Evolutionary conservation across 768 basidiomycete species (phyloP).

Genomic region (Dioszegia hungarica): DNA sequence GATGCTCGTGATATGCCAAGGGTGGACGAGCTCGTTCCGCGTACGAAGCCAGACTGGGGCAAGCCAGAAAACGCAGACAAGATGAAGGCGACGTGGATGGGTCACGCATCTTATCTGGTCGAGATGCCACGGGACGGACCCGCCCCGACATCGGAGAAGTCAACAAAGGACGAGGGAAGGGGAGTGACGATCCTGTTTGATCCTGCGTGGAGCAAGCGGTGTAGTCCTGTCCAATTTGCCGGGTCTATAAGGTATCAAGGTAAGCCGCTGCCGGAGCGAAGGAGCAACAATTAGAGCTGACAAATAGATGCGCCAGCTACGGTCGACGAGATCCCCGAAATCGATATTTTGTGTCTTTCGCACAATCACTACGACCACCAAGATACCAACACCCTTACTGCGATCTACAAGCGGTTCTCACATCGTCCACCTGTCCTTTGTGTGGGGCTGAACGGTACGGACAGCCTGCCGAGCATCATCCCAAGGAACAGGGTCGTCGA

Average conservation of each 20-base stretch:
- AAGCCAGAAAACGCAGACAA: background rate
- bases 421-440: slow-evolving; percentile 58
- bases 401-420: slow-evolving; percentile 50
- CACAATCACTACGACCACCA: slow-evolving; percentile 52
- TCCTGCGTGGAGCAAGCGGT: slow-evolving; percentile 47
- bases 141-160: background rate
- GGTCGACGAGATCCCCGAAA: slow-evolving; percentile 58
- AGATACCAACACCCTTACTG: slow-evolving; percentile 27
- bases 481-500: slow-evolving; percentile 53
- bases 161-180: slow-evolving; percentile 9
- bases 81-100: slow-evolving; percentile 39
- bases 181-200: slow-evolving; percentile 49
- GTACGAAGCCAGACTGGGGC: slow-evolving; percentile 27
- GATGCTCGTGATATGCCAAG: slow-evolving; percentile 12
- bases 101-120: slow-evolving; percentile 50
- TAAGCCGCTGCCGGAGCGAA: slow-evolving; percentile 2
- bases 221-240: slow-evolving; percentile 35
- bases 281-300: background rate
- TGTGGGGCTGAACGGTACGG: slow-evolving; percentile 57
- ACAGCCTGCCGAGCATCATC: slow-evolving; percentile 50
- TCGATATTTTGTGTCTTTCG: slow-evolving; percentile 63
- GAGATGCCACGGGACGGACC: slow-evolving; percentile 38
- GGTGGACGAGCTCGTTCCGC: slow-evolving; percentile 18
- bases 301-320: slow-evolving; percentile 4
- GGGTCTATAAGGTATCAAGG: slow-evolving; percentile 25